A percentile compares a stretch with the other conserved stretches of the same genome.
These are phyloP conservation scores for Amphicarpaea edgeworthii DNA, from an alignment of 306 rosid species.

Conservation along the genomic window DNA sequence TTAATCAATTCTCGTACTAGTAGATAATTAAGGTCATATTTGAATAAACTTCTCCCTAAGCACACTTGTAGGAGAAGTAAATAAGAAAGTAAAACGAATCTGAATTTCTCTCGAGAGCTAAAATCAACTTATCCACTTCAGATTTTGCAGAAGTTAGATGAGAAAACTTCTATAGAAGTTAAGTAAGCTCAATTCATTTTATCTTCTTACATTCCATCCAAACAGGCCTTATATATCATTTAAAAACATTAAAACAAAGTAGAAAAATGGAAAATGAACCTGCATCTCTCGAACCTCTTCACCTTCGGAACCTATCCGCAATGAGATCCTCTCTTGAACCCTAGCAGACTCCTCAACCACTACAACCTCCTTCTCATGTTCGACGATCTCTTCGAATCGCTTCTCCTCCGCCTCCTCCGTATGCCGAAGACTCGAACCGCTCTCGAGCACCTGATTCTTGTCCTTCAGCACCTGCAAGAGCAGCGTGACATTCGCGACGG, in stretches of 20 bases:
- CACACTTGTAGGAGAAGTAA: neutral
- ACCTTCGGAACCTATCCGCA: conserved; percentile 85
- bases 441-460: conserved; percentile 65
- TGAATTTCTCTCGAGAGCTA: neutral
- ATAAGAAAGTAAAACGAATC: neutral
- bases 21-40: neutral
- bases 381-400: conserved; percentile 39
- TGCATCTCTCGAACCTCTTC: conserved; percentile 82
- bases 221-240: too few relatives aligned
- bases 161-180: too few relatives aligned
- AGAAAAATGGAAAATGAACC: conserved; percentile 60
- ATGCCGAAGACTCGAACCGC: conserved; percentile 52
- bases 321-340: conserved; percentile 43
- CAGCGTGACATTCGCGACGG: conserved; percentile 51
- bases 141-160: too few relatives aligned
- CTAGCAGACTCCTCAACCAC: conserved; percentile 55
- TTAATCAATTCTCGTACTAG: neutral
- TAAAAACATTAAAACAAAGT: neutral
- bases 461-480: conserved; percentile 75
- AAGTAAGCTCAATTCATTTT: neutral
- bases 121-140: neutral
- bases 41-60: neutral
- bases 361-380: conserved; percentile 50
- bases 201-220: too few relatives aligned
- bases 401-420: conserved; percentile 49